Base-by-base conservation (phyloP, 768 basidiomycete genomes). In the Calocera viscosa region DNA sequence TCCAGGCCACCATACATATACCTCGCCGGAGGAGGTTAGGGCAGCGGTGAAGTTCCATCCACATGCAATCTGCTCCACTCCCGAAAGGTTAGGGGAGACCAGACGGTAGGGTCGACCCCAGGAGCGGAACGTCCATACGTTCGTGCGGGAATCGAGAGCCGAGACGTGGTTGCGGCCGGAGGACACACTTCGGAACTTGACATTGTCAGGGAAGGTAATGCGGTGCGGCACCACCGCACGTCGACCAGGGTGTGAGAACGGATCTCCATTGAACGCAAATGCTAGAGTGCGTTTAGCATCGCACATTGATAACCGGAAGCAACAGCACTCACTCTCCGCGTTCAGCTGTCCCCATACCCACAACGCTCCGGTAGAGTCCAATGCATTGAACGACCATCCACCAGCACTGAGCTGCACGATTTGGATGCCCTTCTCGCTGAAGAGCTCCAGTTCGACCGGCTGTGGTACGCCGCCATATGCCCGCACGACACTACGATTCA, bases 381-480 rank as follows among this genome's bases (percentile, higher is more conserved):
- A 76, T 1, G 90, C 91, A 72, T 92, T 88, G 75, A 92, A 94
- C 34, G 87, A 90, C 91, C 89, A 92, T 72, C 93, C 93, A 22
- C 90, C 87, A 0, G 91, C 89, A 41, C 84, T 82, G 43, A 94
- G 78, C 68, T 79, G 83, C 40, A 94, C 89, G 66, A 93, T 82
- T 14, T 84, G 82, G 19, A 78, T 81, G 34, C 81, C 81, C 16
- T 83, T 83, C 53, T 22, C 14, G 14, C 26, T 32, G 53, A 60
- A 60, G 53, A 92, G 79, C 43, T 75, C 77, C 47, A 94, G 79
- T 68, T 84, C 81, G 1, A 80, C 76, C 0, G 92, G 92, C 72
- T 81, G 85, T 2, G 90, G 85, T 1, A 87, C 81, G 24, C 77
- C 78, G 75, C 82, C 67, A 67, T 70, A 34, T 72, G 69, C 65